Conservation (phyloP, 257 asterid genomes). For the Euphrasia confusa region DNA sequence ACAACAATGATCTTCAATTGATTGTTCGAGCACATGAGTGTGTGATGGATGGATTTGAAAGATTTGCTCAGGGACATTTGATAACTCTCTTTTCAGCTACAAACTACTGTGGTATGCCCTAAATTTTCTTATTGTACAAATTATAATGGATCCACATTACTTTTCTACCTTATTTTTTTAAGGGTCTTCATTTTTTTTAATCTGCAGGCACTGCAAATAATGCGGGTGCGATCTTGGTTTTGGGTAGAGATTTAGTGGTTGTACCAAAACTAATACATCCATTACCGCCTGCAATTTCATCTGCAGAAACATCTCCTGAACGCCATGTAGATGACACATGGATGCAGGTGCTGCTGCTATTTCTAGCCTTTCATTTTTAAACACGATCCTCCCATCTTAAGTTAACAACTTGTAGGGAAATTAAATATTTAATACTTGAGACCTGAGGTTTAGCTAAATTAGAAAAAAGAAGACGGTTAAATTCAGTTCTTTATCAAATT, state of each 20-base stretch:
- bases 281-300: conserved; percentile 79
- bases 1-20: conserved; percentile 92
- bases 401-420: neutral
- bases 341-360: conserved; percentile 73
- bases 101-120: conserved; percentile 85
- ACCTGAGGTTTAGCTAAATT: neutral
- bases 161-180: neutral
- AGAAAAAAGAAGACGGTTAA: neutral
- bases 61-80: conserved; percentile 98
- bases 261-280: conserved; percentile 96
- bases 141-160: neutral
- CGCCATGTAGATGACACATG: conserved; percentile 82
- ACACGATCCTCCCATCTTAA: neutral
- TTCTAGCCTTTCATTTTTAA: conserved; percentile 16
- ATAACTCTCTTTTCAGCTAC: conserved; percentile 98
- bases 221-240: conserved; percentile 96
- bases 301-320: conserved; percentile 94
- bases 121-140: neutral
- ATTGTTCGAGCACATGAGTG: conserved; percentile 99
- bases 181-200: neutral
- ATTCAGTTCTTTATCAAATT: neutral
- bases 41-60: conserved; percentile 99
- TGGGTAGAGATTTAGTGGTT: conserved; percentile 97
- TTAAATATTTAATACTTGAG: neutral
- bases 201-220: conserved; percentile 87